Conservation (phyloP, 129 eudicot species). For the sunflower (Helianthus annuus) region HanXRQr2.0-SUNRISE NC_035441.2:34858043-34858542, state of each 20-base stretch:
- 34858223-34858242: not conserved
- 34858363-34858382: constrained; percentile 65
- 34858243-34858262: not conserved
- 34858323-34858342: constrained; percentile 43
- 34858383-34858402: constrained; percentile 88
- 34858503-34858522: not conserved
- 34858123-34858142: not conserved
- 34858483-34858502: not conserved
- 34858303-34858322: not conserved
- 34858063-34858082: too few species aligned
- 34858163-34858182: not conserved
- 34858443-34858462: constrained; percentile 72
- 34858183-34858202: not conserved
- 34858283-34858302: not conserved
- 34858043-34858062: too few species aligned
- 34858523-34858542: constrained; percentile 89
- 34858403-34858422: constrained; percentile 83
- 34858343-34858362: constrained; percentile 69
- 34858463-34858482: constrained; percentile 1
- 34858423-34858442: constrained; percentile 84
- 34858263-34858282: not conserved
- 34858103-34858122: too few species aligned
- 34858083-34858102: too few species aligned
- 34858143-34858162: not conserved
- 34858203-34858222: not conserved